Percentiles rank a stretch among this genome's conserved stretches.
phyloP scores from a whole-genome alignment of 306 rosid species.

The Casuarina equisetifolia region DNA sequence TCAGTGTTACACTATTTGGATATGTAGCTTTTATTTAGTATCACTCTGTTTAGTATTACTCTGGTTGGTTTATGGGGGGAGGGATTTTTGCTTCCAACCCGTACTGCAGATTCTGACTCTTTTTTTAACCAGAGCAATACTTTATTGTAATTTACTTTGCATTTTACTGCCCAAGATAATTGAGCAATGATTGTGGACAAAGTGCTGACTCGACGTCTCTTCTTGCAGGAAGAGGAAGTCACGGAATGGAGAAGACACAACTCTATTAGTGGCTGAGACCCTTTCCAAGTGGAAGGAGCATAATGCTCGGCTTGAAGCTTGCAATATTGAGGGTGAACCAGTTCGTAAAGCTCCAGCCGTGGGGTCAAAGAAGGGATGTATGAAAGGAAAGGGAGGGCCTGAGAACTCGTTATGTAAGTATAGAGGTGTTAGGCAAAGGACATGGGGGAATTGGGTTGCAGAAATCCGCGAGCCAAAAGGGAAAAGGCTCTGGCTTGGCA shows the following conservation, averaged over 20 bases:
- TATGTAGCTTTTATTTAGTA: too few species aligned
- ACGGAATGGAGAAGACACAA: constrained; percentile 53
- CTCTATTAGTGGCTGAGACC: constrained; percentile 61
- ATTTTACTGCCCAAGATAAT: too few species aligned
- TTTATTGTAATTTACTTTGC: too few species aligned
- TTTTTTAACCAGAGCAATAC: neutral
- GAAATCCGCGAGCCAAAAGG: constrained; percentile 87
- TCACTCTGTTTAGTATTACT: too few species aligned
- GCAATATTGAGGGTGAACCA: constrained; percentile 30
- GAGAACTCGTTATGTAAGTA: constrained; percentile 64
- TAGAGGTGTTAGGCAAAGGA: constrained; percentile 94
- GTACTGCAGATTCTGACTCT: too few species aligned
- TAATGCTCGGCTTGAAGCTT: constrained; percentile 38
- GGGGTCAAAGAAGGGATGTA: constrained; percentile 98
- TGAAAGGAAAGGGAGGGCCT: constrained; percentile 98
- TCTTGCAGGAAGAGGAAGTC: constrained; percentile 70
- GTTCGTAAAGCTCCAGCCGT: constrained; percentile 57
- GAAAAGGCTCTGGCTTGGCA: constrained; percentile 81
- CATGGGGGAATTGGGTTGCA: constrained; percentile 98
- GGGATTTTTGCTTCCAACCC: too few species aligned
- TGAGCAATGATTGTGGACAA: too few species aligned
- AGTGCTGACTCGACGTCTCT: constrained; percentile 22
- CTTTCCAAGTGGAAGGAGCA: constrained; percentile 69
- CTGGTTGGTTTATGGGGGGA: too few species aligned
- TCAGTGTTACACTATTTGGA: too few species aligned